Percentiles rank a stretch among this genome's conserved stretches.
Evolutionary conservation across 352 stramenopile species (phyloP).

Genomic region (Globisporangium abappressorium): DNA sequence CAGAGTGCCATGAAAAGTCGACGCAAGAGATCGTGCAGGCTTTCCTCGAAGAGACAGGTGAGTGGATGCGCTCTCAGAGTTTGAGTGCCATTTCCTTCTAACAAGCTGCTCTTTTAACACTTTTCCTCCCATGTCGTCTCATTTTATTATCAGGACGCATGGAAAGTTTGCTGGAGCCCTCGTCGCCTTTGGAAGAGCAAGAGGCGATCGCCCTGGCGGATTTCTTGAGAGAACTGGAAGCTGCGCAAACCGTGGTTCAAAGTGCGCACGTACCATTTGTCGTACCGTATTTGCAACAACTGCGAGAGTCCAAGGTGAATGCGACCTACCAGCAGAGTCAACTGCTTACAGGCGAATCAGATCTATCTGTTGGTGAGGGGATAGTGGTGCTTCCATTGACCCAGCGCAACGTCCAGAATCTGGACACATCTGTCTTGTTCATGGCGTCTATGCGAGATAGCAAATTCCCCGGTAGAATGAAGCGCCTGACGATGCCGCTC

Average conservation of each 20-base stretch:
- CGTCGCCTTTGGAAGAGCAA: conserved; percentile 43
- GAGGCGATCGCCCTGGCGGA: conserved; percentile 61
- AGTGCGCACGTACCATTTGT: conserved; percentile 66
- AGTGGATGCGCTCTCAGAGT: neutral
- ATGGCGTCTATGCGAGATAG: conserved; percentile 73
- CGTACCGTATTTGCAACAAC: conserved; percentile 63
- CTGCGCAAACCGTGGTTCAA: conserved; percentile 49
- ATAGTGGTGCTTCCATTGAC: conserved; percentile 56
- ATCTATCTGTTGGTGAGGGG: conserved; percentile 7
- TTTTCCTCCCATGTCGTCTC: too few species aligned
- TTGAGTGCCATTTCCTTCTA: too few species aligned
- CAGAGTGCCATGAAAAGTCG: conserved; percentile 51
- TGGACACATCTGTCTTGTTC: conserved; percentile 35
- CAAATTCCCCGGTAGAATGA: conserved; percentile 76
- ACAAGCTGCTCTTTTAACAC: too few species aligned
- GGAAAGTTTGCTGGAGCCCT: conserved; percentile 43
- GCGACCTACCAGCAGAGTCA: conserved; percentile 3
- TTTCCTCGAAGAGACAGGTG: conserved; percentile 54
- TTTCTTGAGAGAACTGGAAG: conserved; percentile 64
- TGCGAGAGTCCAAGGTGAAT: conserved; percentile 36
- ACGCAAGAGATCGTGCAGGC: conserved; percentile 55
- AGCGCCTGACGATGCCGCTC: conserved; percentile 60
- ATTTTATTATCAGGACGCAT: conserved; percentile 24
- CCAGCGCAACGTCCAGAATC: conserved; percentile 31
- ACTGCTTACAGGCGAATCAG: neutral